These are phyloP conservation scores for Endothia cerciana DNA, from an alignment of 2,329 filamentous ascomycete species.

Conservation along the genomic window DNA sequence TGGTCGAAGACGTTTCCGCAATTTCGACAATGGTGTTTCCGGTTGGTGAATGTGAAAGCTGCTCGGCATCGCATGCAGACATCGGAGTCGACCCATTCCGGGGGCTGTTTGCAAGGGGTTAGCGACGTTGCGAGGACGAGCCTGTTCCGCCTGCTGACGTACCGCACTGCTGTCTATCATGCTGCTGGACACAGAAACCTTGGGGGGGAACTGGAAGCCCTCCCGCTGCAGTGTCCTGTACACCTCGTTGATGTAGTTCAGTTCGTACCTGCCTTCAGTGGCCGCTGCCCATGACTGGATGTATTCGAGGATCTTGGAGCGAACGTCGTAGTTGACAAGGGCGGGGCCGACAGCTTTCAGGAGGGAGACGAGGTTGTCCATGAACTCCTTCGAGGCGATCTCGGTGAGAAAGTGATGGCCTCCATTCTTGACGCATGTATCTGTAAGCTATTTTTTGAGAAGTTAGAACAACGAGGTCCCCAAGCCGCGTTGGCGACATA, in stretches of 20 bases:
- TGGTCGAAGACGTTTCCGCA: slow-evolving; percentile 98
- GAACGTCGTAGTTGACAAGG: slow-evolving; percentile 83
- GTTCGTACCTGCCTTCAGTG: slow-evolving; percentile 80
- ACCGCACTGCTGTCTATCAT: slow-evolving; percentile 98
- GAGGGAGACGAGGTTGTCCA: slow-evolving; percentile 93
- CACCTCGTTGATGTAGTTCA: slow-evolving; percentile 85
- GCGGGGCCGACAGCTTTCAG: slow-evolving; percentile 77
- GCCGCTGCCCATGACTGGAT: slow-evolving; percentile 93
- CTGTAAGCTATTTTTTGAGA: slow-evolving; percentile 68
- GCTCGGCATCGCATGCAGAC: slow-evolving; percentile 98
- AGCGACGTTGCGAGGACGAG: slow-evolving; percentile 31
- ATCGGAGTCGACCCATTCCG: slow-evolving; percentile 96
- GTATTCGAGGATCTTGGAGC: slow-evolving; percentile 86
- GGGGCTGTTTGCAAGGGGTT: slow-evolving; percentile 62
- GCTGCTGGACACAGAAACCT: slow-evolving; percentile 83
- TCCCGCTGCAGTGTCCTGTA: slow-evolving; percentile 83
- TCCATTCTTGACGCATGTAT: slow-evolving; percentile 98
- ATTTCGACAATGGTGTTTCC: slow-evolving; percentile 97
- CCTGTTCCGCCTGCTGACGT: slow-evolving; percentile 41
- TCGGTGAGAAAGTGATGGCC: slow-evolving; percentile 93
- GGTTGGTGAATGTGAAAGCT: slow-evolving; percentile 94
- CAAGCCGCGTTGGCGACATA: background rate
- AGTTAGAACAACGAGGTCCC: slow-evolving; percentile 8
- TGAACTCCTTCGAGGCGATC: slow-evolving; percentile 95
- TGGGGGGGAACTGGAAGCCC: slow-evolving; percentile 87